phyloP scores from a whole-genome alignment of 2,329 filamentous ascomycete genomes.

The Hypoxylon sp. region DNA sequence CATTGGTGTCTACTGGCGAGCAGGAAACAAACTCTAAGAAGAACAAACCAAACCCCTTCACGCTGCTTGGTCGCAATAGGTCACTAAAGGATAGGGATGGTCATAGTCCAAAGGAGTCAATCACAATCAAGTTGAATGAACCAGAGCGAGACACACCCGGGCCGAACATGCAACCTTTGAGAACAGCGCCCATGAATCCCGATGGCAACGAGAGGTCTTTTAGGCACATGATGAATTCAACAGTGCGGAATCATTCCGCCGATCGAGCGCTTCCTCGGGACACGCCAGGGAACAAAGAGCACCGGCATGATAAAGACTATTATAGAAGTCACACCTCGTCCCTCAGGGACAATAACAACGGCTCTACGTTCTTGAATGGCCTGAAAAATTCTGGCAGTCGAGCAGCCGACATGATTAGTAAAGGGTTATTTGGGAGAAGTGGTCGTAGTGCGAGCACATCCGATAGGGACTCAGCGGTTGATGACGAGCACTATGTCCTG shows the following conservation, averaged over 20 bases:
- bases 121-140: conserved; percentile 54
- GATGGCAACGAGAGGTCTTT: conserved; percentile 73
- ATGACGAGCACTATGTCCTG: conserved; percentile 86
- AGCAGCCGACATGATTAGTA: conserved; percentile 85
- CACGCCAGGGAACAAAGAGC: conserved; percentile 59
- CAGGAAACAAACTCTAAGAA: conserved; percentile 63
- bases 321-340: conserved; percentile 67
- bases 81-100: conserved; percentile 65
- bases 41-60: conserved; percentile 69
- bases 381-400: conserved; percentile 80
- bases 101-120: conserved; percentile 56
- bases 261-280: conserved; percentile 72
- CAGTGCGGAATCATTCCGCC: conserved; percentile 78
- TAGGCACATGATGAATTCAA: conserved; percentile 76
- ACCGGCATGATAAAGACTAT: conserved; percentile 63
- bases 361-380: conserved; percentile 77
- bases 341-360: conserved; percentile 72
- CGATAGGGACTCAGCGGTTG: conserved; percentile 75
- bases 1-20: conserved; percentile 65
- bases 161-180: conserved; percentile 63
- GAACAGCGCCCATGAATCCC: conserved; percentile 72
- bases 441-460: conserved; percentile 78
- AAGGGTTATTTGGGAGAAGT: conserved; percentile 85
- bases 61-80: conserved; percentile 65
- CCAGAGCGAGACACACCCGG: conserved; percentile 56